Evolutionary conservation across 2,329 filamentous ascomycete species (phyloP), one percentile per base, ranked within the genome.

Genomic region (Ascochyta viciae-villosae): DNA sequence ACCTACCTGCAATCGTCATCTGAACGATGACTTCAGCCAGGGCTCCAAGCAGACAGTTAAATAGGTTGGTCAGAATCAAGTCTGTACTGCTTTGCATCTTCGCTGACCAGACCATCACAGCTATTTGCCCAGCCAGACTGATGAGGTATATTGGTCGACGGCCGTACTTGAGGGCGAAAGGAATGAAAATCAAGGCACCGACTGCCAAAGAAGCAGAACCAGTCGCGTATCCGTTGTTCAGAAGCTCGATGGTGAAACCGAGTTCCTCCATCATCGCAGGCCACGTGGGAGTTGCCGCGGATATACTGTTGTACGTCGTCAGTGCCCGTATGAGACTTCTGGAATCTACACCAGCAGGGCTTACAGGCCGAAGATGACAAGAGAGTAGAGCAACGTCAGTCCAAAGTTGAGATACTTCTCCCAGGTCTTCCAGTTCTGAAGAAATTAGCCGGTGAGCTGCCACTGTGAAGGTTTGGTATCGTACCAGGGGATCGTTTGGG

Each of bases 221-320:
- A 2, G 77, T 74, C 0, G 81, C 82, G 49, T 77, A 79, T 3
- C 75, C 77, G 48, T 81, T 74, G 46, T 82, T 83, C 31, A 83
- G 58, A 0, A 74, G 60, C 0, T 66, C 40, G 22, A 46, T 50
- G 12, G 44, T 60, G 34, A 60, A 60, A 19, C 19, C 19, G 19
- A 19, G 19, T 19, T 19, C 19, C 19, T 19, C 19, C 19, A 19
- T 19, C 19, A 19, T 19, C 19, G 19, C 19, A 19, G 19, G 19
- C 19, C 19, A 19, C 2, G 19, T 19, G 19, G 19, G 19, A 19
- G 19, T 19, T 19, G 19, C 19, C 19, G 19, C 19, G 19, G 19
- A 19, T 19, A 19, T 19, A 19, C 19, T 19, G 19, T 19, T 19
- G 19, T 19, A 19, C 19, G 19, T 19, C 19, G 19, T 19, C 19